These are phyloP conservation scores for Talaromyces verruculosus DNA, from an alignment of 2,329 filamentous ascomycete species.

Conservation along the genomic window DNA sequence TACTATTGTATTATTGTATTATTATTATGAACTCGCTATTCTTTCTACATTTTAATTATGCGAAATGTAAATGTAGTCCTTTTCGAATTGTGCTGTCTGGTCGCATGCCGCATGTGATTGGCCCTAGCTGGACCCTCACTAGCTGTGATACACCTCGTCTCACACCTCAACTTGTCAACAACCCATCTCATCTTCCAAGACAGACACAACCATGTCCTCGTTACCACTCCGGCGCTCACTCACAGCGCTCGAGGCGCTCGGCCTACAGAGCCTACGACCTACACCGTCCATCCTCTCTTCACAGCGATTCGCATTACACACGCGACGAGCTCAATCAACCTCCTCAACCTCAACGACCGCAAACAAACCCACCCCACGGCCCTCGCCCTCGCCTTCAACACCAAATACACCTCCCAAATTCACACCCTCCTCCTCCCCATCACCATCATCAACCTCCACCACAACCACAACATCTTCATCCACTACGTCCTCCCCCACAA, in stretches of 20 bases:
- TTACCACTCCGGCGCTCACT: conserved; percentile 20
- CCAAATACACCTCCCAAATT: conserved; percentile 2
- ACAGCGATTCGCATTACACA: not conserved
- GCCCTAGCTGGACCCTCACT: not conserved
- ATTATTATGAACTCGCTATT: not conserved
- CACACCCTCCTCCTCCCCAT: conserved; percentile 14
- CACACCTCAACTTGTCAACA: not conserved
- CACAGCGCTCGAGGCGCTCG: conserved; percentile 19
- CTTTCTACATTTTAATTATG: not conserved
- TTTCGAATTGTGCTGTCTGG: not conserved
- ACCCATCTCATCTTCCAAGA: not conserved
- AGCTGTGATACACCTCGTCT: not conserved
- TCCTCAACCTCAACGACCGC: not conserved
- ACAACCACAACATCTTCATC: not conserved
- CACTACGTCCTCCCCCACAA: not conserved
- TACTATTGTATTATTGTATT: not conserved
- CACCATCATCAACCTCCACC: not conserved
- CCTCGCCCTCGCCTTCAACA: not conserved
- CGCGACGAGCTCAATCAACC: conserved; percentile 5
- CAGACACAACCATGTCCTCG: conserved; percentile 21
- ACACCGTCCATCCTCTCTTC: not conserved
- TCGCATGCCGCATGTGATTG: not conserved
- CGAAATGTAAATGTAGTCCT: not conserved
- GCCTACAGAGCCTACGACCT: conserved; percentile 1
- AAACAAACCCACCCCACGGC: not conserved